phyloP scores from a whole-genome alignment of 495 filamentous ascomycete genomes.

The Trichoderma orchidacearum region DNA sequence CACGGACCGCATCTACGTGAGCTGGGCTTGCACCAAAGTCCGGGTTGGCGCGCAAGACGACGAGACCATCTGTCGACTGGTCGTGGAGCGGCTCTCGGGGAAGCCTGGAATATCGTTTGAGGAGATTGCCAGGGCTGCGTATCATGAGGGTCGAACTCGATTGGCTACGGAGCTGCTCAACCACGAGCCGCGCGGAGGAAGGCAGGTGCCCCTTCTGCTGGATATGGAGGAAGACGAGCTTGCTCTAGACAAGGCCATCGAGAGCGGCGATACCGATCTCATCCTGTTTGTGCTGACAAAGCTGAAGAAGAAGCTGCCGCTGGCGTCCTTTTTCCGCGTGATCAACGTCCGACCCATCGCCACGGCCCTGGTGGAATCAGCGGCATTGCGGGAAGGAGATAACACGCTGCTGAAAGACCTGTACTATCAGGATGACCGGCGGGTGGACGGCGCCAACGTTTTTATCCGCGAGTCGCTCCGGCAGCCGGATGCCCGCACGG shows the following conservation, averaged over 20 bases:
- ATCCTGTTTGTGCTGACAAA: conserved; percentile 81
- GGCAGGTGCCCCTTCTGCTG: conserved; percentile 87
- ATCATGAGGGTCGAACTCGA: conserved; percentile 79
- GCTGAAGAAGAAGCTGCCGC: conserved; percentile 78
- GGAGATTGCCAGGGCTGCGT: conserved; percentile 82
- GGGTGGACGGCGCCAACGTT: conserved; percentile 76
- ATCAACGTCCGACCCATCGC: conserved; percentile 80
- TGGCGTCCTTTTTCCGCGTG: conserved; percentile 84
- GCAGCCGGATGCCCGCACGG: conserved; percentile 45
- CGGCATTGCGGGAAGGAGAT: conserved; percentile 56
- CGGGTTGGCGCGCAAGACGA: conserved; percentile 73
- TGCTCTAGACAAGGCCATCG: conserved; percentile 91
- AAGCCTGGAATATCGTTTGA: conserved; percentile 93
- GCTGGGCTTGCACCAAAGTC: conserved; percentile 94
- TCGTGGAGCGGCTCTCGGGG: conserved; percentile 73
- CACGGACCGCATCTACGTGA: conserved; percentile 81
- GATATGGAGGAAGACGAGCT: conserved; percentile 94
- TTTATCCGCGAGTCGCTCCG: conserved; percentile 68
- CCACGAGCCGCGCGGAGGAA: conserved; percentile 83
- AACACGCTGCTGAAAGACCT: conserved; percentile 81
- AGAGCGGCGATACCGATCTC: conserved; percentile 88
- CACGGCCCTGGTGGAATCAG: conserved; percentile 77
- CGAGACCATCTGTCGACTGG: conserved; percentile 71
- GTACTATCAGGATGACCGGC: conserved; percentile 94
- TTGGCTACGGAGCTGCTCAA: conserved; percentile 85